Conservation (phyloP, 139 green algal genomes). For the Prasinococcaceae sp. region DNA sequence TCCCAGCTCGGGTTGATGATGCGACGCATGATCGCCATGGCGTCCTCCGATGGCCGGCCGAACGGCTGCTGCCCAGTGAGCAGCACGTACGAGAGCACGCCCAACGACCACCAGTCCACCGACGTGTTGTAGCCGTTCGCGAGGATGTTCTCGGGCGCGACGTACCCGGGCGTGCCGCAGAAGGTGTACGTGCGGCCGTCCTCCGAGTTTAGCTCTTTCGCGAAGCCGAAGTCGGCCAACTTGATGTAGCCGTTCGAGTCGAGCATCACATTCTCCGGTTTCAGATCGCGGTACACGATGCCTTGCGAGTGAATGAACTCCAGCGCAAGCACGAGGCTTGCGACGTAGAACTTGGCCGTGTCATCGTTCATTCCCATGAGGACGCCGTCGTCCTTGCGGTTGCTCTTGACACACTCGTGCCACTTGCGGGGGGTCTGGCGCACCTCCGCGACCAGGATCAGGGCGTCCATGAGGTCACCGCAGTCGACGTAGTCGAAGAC, state of each 20-base stretch:
- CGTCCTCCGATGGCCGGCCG: slow-evolving; percentile 74
- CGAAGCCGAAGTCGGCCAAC: slow-evolving; percentile 95
- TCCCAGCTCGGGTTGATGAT: slow-evolving; percentile 85
- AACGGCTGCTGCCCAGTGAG: slow-evolving; percentile 89
- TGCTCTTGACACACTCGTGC: too few relatives aligned
- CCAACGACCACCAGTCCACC: slow-evolving; percentile 92
- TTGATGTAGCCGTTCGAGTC: slow-evolving; percentile 75
- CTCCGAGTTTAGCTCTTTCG: slow-evolving; percentile 55
- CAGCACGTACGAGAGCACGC: slow-evolving; percentile 87
- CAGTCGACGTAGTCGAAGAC: slow-evolving; percentile 85
- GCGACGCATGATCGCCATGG: slow-evolving; percentile 90
- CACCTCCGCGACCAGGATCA: slow-evolving; percentile 74
- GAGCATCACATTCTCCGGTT: slow-evolving; percentile 97
- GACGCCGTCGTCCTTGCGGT: too few relatives aligned
- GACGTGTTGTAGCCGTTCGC: slow-evolving; percentile 77
- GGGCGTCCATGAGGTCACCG: slow-evolving; percentile 90
- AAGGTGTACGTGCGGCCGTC: slow-evolving; percentile 86
- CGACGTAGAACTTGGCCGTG: slow-evolving; percentile 78
- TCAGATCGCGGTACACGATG: slow-evolving; percentile 91
- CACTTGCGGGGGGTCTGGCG: too few relatives aligned
- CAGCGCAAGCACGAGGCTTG: slow-evolving; percentile 69
- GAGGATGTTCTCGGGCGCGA: slow-evolving; percentile 89
- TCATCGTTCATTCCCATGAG: slow-evolving; percentile 69
- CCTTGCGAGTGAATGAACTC: slow-evolving; percentile 86
- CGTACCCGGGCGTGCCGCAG: slow-evolving; percentile 91